Conservation (phyloP, 306 rosid species). For the Pterocarpus santalinus region DNA sequence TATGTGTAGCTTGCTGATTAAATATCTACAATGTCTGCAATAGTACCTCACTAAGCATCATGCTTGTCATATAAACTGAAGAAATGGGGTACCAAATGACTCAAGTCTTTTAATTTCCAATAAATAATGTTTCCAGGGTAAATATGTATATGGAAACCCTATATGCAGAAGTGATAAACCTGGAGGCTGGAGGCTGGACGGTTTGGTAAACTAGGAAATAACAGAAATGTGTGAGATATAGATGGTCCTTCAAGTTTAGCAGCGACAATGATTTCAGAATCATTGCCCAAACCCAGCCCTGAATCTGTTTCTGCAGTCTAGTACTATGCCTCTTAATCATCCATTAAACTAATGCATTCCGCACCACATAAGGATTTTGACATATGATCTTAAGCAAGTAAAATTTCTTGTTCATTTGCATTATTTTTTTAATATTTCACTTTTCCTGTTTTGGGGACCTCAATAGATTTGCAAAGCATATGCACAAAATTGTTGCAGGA, state of each 20-base stretch:
- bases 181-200: background rate
- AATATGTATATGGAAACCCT: background rate
- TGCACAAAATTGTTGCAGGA: background rate
- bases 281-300: slow-evolving; percentile 27
- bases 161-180: slow-evolving; percentile 7
- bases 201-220: background rate
- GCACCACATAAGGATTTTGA: slow-evolving; percentile 22
- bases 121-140: background rate
- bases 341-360: slow-evolving; percentile 30
- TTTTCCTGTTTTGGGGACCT: slow-evolving; percentile 31
- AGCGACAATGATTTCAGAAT: slow-evolving; percentile 38
- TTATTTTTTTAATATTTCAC: slow-evolving; percentile 17
- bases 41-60: background rate
- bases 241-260: slow-evolving; percentile 7
- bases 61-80: background rate
- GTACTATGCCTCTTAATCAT: slow-evolving; percentile 18
- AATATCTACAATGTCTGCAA: background rate
- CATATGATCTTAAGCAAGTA: slow-evolving; percentile 26
- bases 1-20: background rate
- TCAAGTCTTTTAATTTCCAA: background rate
- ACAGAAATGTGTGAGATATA: no score
- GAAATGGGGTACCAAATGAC: slow-evolving; percentile 12
- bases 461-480: slow-evolving; percentile 41
- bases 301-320: slow-evolving; percentile 31
- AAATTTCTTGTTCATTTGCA: slow-evolving; percentile 22